Evolutionary conservation across 495 filamentous ascomycete species (phyloP), one percentile per base, ranked within the genome.

Genomic region (Amphirosellinia nigrospora): DNA sequence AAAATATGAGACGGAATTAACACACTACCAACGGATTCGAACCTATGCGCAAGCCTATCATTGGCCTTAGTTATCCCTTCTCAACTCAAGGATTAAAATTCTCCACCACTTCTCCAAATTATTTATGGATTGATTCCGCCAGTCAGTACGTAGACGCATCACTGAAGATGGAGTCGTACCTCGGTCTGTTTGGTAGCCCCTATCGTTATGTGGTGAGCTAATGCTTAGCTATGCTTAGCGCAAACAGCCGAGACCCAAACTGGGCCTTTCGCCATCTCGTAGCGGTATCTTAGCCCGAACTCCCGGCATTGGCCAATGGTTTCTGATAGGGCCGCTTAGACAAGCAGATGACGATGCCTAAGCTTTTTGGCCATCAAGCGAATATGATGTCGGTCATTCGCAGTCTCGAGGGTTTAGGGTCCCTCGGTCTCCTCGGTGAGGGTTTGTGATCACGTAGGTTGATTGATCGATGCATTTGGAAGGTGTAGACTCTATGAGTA

Each of bases 341-440:
- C 3, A 21, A 53, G 78, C 64, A 70, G 78, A 32, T 63, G 60
- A 32, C n/a, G 60, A 63, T 43, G 39, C 13, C 23, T 23, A 32
- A 13, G 15, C n/a, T 45, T 46, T 45, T 1, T 28, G 60, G 38
- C 45, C 39, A 36, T 60, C 26, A 9, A 45, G 13, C 26, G 13
- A 38, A 19, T 9, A 61, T 21, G 23, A 63, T 45, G 26, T 63
- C 39, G 60, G 26, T 15, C 0, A 19, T 32, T n/a, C 23, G 28
- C 21, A 23, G 4, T 23, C 26, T 45, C 39, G 13, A 60, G 9
- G 10, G 6, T n/a, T 23, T 43, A n/a, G 26, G 39, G 21, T 16
- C 60, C 39, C 60, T 28, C 36, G 5, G 39, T 45, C 5, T 16
- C 6, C 59, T 30, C 39, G 21, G 23, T 62, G 59, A 43, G 30